Conservation (phyloP, 148 eudicot species). For the Arbutus unedo region DNA sequence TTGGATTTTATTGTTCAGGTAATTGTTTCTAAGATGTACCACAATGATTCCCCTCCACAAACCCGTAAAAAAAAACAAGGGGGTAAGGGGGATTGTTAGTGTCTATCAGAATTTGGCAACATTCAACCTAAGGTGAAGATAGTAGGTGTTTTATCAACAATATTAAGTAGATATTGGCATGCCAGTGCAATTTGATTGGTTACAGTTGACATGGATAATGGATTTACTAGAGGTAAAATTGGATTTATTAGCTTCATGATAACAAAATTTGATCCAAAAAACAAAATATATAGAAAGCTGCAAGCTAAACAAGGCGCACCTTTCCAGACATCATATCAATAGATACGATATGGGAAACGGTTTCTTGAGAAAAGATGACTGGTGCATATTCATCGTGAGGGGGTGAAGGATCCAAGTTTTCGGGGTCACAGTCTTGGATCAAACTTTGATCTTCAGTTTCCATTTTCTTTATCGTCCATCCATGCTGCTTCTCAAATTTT, state of each 20-base stretch:
- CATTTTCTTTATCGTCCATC: conserved; percentile 97
- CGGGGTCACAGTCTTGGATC: conserved; percentile 65
- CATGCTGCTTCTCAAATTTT: conserved; percentile 64
- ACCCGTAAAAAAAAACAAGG: no score
- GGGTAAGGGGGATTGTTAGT: background rate
- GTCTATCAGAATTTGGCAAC: background rate
- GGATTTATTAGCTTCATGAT: background rate
- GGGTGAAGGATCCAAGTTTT: conserved; percentile 78
- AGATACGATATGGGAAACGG: conserved; percentile 84
- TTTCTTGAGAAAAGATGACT: conserved; percentile 81
- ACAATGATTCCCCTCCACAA: no score
- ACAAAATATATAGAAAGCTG: background rate
- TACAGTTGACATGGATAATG: background rate
- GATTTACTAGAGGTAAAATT: background rate
- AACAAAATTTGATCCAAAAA: background rate
- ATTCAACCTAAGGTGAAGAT: background rate
- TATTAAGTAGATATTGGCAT: background rate
- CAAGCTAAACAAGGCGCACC: conserved; percentile 33
- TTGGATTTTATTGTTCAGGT: background rate
- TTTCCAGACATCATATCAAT: conserved; percentile 99
- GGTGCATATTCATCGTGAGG: conserved; percentile 91
- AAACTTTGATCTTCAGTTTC: conserved; percentile 74
- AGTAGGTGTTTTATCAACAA: background rate
- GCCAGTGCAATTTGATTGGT: background rate
- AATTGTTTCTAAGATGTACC: background rate